Evolutionary conservation across 768 basidiomycete species (phyloP), one percentile per base, ranked within the genome.

Genomic region (Amanita rubescens): DNA sequence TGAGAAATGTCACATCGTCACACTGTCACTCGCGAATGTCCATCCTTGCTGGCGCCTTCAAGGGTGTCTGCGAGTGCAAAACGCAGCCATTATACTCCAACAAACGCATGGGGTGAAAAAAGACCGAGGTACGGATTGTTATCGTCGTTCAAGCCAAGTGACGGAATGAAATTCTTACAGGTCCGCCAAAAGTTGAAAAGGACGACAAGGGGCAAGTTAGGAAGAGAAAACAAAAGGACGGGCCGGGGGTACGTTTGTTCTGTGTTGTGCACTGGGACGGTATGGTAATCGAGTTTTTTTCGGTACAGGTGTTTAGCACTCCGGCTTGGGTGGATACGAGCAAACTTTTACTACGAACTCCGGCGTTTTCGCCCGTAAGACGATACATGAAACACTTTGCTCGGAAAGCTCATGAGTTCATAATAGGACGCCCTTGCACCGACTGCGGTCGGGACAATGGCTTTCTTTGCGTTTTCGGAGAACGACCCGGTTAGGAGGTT

Each of bases 401-500:
- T 19, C 25, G 17, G 10, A 15, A n/a, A 4, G 22, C 37, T 11
- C n/a, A 25, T 17, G 14, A 33, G 2, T 35, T 1, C n/a, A 9
- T 41, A 27, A 27, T 49, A 63, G 63, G 37, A 58, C 34, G 43
- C 57, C 30, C 56, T 71, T 39, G 71, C 67, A 3, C 50, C 63
- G 5, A 62, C 64, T 5, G 67, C 72, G 42, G 59, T 75, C n/a
- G 78, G 77, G 4, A 67, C 73, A 55, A 74, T 76, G 3, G 67
- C 76, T 49, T 69, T n/a, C n/a, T n/a, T n/a, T n/a, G n/a, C n/a
- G n/a, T 61, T 68, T 5, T 61, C 71, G 1, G 73, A 75, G 22
- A 73, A 75, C 34, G 75, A 76, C 55, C 76, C 81, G 0, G 67
- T 84, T n/a, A 71, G 76, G 27, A 73, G 76, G 51, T 91, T 83